phyloP scores from a whole-genome alignment of 345 rosid species.

The Brassica nigra region DNA sequence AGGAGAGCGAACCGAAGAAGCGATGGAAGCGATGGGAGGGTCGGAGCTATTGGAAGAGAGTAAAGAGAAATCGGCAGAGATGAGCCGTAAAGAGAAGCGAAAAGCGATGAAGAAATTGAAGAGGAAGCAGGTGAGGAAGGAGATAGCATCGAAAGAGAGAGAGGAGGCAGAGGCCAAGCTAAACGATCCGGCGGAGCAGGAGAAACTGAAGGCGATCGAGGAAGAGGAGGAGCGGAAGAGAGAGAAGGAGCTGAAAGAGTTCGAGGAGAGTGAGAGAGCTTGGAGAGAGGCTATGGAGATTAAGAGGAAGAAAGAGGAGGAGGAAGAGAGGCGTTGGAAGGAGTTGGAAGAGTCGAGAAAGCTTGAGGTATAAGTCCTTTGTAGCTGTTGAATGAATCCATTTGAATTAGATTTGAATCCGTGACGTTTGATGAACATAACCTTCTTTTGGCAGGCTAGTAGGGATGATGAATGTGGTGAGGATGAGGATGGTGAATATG shows the following conservation, averaged over 20 bases:
- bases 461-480: constrained; percentile 46
- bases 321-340: constrained; percentile 47
- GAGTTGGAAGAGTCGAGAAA: constrained; percentile 43
- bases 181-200: constrained; percentile 73
- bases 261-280: constrained; percentile 74
- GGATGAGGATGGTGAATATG: constrained; percentile 69
- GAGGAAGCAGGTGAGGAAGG: constrained; percentile 75
- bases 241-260: constrained; percentile 67
- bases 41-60: constrained; percentile 25
- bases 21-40: constrained; percentile 15
- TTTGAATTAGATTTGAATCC: background rate
- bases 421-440: background rate
- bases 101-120: constrained; percentile 79
- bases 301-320: constrained; percentile 55
- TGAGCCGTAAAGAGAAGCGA: constrained; percentile 73
- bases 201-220: constrained; percentile 52
- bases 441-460: constrained; percentile 45
- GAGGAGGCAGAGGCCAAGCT: constrained; percentile 56
- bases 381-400: background rate
- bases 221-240: constrained; percentile 61
- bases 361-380: background rate
- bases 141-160: constrained; percentile 68
- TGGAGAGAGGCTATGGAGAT: constrained; percentile 70
- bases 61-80: constrained; percentile 25
- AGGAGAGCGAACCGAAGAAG: background rate